Percentiles rank a stretch among this genome's conserved stretches.
These are phyloP conservation scores for Thymus quinquecostatus DNA, from an alignment of 257 asterid species.

Conservation along the genomic window DNA sequence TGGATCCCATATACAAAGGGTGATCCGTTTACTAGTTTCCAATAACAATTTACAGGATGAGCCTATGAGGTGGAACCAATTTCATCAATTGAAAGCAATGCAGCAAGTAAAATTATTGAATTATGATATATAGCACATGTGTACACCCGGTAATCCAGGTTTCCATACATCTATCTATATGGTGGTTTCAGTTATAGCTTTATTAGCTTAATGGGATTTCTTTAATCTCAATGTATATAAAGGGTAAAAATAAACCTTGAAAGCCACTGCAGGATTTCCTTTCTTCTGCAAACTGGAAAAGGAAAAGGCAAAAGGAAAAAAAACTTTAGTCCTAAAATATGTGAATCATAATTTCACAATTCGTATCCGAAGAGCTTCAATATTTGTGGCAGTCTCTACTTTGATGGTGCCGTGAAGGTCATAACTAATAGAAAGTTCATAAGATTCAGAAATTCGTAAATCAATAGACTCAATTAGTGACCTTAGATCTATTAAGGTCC, in stretches of 20 bases:
- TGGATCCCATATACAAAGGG: not conserved
- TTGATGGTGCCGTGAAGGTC: constrained; percentile 12
- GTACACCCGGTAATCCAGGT: not conserved
- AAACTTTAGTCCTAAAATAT: not conserved
- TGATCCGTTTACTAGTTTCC: not conserved
- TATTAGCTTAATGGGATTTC: not conserved
- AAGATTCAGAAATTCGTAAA: not conserved
- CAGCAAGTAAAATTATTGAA: not conserved
- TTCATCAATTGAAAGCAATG: constrained; percentile 18
- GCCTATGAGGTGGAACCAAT: not conserved
- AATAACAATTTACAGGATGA: not conserved
- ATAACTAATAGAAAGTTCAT: constrained; percentile 1
- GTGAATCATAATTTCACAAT: constrained; percentile 6
- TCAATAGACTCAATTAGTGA: not conserved
- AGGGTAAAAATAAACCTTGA: constrained; percentile 19
- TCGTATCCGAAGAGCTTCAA: not conserved
- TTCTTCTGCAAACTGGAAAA: constrained; percentile 26
- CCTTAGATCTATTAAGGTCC: constrained; percentile 9
- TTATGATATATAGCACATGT: not conserved
- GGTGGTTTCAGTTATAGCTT: constrained; percentile 9
- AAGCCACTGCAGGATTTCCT: constrained; percentile 20
- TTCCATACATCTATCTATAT: not conserved
- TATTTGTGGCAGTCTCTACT: not conserved
- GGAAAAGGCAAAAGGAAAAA: constrained; percentile 27
- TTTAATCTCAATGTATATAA: not conserved